phyloP scores from a whole-genome alignment of 2,329 filamentous ascomycete genomes.

The Fusarium zealandicum region DNA sequence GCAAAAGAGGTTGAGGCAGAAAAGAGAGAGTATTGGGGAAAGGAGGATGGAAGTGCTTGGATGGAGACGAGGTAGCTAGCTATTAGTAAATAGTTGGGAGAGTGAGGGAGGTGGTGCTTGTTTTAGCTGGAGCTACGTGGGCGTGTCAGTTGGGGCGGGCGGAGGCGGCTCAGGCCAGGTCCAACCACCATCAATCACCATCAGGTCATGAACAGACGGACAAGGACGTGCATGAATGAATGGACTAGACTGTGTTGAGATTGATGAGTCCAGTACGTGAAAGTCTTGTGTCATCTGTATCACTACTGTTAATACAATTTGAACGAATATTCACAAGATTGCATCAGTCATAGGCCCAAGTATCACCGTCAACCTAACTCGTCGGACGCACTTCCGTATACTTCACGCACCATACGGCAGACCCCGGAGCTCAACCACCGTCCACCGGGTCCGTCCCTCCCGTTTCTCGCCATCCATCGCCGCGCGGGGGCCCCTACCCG shows the following conservation, averaged over 20 bases:
- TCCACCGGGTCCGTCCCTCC: slow-evolving; percentile 2
- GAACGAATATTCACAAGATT: no score
- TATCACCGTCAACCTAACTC: neutral
- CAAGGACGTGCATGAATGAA: slow-evolving; percentile 20
- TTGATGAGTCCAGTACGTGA: neutral
- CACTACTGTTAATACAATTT: no score
- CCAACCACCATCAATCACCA: neutral
- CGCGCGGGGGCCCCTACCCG: neutral
- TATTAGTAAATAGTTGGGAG: slow-evolving; percentile 31
- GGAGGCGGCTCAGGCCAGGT: slow-evolving; percentile 25
- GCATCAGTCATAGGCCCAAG: no score
- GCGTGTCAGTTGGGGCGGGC: slow-evolving; percentile 26
- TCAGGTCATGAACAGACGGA: slow-evolving; percentile 35
- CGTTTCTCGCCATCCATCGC: slow-evolving; percentile 20
- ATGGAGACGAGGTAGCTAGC: slow-evolving; percentile 15
- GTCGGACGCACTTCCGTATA: neutral
- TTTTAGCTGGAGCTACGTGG: slow-evolving; percentile 6
- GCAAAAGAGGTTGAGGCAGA: slow-evolving; percentile 10
- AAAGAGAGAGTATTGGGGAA: slow-evolving; percentile 8
- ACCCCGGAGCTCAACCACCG: slow-evolving; percentile 9
- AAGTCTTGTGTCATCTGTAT: no score
- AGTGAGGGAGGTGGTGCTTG: slow-evolving; percentile 13
- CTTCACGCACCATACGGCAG: slow-evolving; percentile 4
- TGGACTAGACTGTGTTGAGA: slow-evolving; percentile 8
- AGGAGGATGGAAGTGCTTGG: slow-evolving; percentile 1